Evolutionary conservation across 2,329 filamentous ascomycete species (phyloP).

Genomic region (Diplodia scrobiculata): DNA sequence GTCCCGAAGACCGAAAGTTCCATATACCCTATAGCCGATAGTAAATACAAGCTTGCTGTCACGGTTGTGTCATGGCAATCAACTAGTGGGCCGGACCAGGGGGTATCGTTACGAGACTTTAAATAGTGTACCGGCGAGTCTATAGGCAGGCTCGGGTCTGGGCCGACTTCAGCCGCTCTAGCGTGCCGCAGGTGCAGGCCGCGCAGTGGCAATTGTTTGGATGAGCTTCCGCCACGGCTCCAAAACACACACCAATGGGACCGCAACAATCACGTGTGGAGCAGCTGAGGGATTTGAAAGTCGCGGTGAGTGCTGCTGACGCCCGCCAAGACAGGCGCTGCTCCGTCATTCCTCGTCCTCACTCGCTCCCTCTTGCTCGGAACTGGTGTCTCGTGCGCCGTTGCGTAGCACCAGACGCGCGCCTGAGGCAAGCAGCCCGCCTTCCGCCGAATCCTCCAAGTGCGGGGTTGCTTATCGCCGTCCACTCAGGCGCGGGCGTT

Average conservation of each 20-base stretch:
- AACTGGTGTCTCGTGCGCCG: background rate
- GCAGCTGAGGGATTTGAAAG: background rate
- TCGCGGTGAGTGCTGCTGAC: background rate
- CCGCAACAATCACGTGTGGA: background rate
- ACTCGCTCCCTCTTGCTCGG: conserved; percentile 5
- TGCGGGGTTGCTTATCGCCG: conserved; percentile 26
- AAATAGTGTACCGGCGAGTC: background rate
- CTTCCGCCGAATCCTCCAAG: background rate
- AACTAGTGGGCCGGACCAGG: background rate
- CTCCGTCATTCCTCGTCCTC: conserved; percentile 1
- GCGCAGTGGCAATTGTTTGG: background rate
- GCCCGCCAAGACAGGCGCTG: background rate
- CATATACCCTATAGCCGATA: conserved; percentile 26
- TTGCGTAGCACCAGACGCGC: conserved; percentile 2
- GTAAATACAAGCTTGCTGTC: conserved; percentile 27
- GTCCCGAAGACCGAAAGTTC: conserved; percentile 14
- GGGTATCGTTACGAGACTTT: background rate
- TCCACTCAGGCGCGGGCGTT: conserved; percentile 9
- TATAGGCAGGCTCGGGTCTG: background rate
- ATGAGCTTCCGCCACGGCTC: background rate
- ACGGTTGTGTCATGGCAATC: background rate
- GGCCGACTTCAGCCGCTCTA: background rate
- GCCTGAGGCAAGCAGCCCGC: conserved; percentile 4
- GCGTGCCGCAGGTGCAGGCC: background rate
- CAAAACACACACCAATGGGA: background rate